Percentiles rank a stretch among this genome's conserved stretches.
Conservation (phyloP, 495 filamentous ascomycete genomes). For the Lepraria neglecta region DNA sequence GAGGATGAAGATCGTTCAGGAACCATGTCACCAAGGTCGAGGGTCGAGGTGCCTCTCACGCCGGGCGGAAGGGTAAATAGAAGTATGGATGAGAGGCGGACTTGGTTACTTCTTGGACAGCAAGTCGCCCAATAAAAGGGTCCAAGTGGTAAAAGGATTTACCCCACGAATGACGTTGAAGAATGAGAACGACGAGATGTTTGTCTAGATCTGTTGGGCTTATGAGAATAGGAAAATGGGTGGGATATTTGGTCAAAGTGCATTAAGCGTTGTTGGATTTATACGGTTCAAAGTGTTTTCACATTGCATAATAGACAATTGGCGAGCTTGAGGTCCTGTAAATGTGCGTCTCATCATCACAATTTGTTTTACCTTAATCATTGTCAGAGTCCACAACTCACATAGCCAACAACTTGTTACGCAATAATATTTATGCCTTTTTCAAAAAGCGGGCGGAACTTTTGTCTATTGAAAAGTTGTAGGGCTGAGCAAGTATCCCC, state of each 20-base stretch:
- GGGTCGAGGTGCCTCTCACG: conserved; percentile 62
- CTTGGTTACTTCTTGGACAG: conserved; percentile 48
- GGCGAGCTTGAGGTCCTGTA: too few species aligned
- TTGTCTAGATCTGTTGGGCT: neutral
- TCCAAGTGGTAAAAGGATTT: neutral
- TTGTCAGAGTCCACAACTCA: too few species aligned
- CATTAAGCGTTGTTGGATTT: neutral
- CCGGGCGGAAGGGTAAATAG: conserved; percentile 62
- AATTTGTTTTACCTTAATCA: too few species aligned
- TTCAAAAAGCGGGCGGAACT: neutral
- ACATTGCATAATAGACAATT: too few species aligned
- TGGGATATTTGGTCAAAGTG: neutral
- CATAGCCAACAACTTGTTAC: too few species aligned
- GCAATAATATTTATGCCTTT: neutral
- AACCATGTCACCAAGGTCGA: conserved; percentile 25
- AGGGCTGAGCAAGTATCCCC: conserved; percentile 17
- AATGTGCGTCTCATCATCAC: too few species aligned
- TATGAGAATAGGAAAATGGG: neutral
- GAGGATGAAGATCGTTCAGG: conserved; percentile 47
- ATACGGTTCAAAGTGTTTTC: too few species aligned
- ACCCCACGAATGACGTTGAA: neutral
- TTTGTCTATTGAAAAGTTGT: neutral
- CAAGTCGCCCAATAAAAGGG: conserved; percentile 30
- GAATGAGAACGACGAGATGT: neutral
- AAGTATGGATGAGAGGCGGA: conserved; percentile 59